Evolutionary conservation across 345 rosid species (phyloP).

Genomic region (Microcos paniculata): DNA sequence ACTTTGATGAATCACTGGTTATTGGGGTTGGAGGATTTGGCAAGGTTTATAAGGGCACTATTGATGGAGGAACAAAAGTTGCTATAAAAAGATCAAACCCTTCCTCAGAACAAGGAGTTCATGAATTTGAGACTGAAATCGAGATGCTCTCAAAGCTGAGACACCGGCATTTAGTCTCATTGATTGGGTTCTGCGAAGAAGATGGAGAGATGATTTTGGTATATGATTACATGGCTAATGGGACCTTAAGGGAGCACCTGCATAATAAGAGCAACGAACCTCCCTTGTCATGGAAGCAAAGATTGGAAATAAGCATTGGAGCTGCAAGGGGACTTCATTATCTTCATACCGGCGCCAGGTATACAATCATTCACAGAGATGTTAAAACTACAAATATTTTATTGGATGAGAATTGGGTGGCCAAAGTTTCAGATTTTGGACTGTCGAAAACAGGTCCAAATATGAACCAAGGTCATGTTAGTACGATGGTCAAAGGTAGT

Average conservation of each 20-base stretch:
- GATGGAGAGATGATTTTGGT: conserved; percentile 61
- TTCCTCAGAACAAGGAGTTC: conserved; percentile 56
- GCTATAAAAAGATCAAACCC: conserved; percentile 72
- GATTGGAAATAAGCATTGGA: conserved; percentile 65
- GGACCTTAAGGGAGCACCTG: conserved; percentile 58
- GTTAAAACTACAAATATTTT: conserved; percentile 74
- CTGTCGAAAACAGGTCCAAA: conserved; percentile 55
- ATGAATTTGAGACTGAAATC: conserved; percentile 61
- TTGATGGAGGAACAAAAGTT: conserved; percentile 46
- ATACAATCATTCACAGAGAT: conserved; percentile 66
- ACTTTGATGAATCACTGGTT: conserved; percentile 47
- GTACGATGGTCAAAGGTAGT: conserved; percentile 65
- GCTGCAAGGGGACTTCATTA: conserved; percentile 75
- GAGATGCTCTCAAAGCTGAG: conserved; percentile 72
- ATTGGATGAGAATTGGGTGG: conserved; percentile 63
- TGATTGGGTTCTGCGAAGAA: conserved; percentile 70
- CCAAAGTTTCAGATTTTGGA: conserved; percentile 73
- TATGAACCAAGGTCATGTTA: conserved; percentile 51
- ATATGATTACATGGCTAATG: conserved; percentile 66
- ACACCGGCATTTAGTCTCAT: conserved; percentile 64
- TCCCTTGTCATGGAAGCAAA: conserved; percentile 49
- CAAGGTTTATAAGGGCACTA: conserved; percentile 53
- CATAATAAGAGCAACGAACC: conserved; percentile 38
- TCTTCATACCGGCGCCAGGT: conserved; percentile 65
- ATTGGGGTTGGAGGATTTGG: conserved; percentile 75